Percentiles rank a stretch among this genome's conserved stretches.
These are phyloP conservation scores for Andrographis paniculata DNA, from an alignment of 305 asterid genomes.

Conservation along the genomic window DNA sequence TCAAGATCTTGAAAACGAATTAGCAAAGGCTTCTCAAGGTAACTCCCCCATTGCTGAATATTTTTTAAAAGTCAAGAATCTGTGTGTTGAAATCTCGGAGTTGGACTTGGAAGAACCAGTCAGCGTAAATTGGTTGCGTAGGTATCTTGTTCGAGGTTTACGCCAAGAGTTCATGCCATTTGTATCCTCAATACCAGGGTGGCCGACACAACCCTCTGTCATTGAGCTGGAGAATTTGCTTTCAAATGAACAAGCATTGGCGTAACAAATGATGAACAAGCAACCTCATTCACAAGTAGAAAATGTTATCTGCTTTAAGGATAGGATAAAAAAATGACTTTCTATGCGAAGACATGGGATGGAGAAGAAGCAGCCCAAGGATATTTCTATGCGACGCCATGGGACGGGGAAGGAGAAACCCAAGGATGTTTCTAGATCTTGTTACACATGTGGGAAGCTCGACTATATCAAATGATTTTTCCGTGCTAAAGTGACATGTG, in stretches of 20 bases:
- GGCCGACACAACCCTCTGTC: constrained; percentile 15
- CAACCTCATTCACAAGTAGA: background rate
- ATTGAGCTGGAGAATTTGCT: constrained; percentile 9
- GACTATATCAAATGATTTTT: background rate
- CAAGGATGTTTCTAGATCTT: no score
- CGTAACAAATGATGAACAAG: background rate
- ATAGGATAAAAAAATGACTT: no score
- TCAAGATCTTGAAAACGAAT: constrained; percentile 15
- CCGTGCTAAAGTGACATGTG: background rate
- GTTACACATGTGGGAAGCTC: background rate
- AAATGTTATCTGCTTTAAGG: background rate
- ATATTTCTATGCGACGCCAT: background rate
- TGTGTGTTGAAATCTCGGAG: constrained; percentile 21
- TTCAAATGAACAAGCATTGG: background rate
- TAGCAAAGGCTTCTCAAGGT: constrained; percentile 10
- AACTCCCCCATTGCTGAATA: constrained; percentile 13
- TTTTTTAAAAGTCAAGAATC: constrained; percentile 5
- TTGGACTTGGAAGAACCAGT: constrained; percentile 8
- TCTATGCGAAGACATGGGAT: constrained; percentile 2
- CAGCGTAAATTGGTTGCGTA: constrained; percentile 8
- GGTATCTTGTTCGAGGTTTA: constrained; percentile 17
- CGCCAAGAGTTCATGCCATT: constrained; percentile 17
- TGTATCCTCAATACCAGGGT: constrained; percentile 19
- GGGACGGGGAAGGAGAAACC: background rate
- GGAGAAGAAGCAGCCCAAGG: background rate